Base-by-base conservation (phyloP, 441 rosid genomes). In the Populus trichocarpa region DNA sequence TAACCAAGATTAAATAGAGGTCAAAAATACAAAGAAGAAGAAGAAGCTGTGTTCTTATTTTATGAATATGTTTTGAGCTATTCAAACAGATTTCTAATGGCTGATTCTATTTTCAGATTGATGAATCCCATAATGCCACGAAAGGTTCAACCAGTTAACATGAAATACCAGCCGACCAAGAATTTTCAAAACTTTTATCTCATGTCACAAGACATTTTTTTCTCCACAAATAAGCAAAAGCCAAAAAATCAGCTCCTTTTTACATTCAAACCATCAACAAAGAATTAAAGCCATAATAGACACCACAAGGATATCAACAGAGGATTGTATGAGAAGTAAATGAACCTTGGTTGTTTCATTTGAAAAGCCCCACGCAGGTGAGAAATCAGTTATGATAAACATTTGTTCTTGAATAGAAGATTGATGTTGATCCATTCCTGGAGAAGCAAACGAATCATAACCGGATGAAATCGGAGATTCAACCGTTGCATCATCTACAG, bases 341-440 rank as follows among this genome's bases (percentile, higher is more conserved):
- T 33, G 78, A 70, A 93, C 98, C 99, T 94, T 97, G 12, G 98
- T 93, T 77, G 86, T 91, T 84, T 94, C 95, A 61, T 88, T 84
- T 77, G 97, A 86, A 85, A 88, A 91, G 76, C 94, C 93, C 96
- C 97, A 92, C 38, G 86, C 85, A 81, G 97, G 98, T 77, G 98
- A 91, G 73, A 93, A 84, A 82, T 91, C 99, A 30, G 97, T 91
- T 77, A 94, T 89, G 84, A 72, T 81, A 88, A 94, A 97, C 79
- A 86, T 75, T 65, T 90, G 91, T 81, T 87, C 89, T 1, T 88
- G 90, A 83, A 75, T 73, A 75, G 83, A 74, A 66, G 86, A 79
- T 63, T 80, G 89, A 33, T 81, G 80, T 73, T 86, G 81, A 71
- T 36, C 74, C 50, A 68, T 65, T 64, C 78, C 71, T 50, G 86